Evolutionary conservation across 2,329 filamentous ascomycete species (phyloP).

Genomic region (Knufia fluminis): DNA sequence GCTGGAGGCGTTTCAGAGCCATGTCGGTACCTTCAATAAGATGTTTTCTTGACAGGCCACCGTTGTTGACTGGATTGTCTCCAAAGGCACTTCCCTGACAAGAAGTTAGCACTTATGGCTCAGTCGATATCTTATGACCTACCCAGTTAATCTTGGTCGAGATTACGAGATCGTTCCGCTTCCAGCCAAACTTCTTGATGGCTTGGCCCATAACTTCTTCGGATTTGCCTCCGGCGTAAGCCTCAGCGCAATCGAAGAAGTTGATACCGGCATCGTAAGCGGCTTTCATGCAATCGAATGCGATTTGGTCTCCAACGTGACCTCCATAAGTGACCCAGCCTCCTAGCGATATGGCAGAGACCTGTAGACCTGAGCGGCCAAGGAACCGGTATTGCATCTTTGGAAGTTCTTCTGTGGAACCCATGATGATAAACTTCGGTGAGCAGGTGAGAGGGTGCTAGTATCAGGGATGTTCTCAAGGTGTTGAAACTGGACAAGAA

Average conservation of each 20-base stretch:
- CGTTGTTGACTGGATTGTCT: constrained; percentile 56
- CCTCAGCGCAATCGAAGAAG: constrained; percentile 46
- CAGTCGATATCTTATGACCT: background rate
- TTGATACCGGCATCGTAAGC: constrained; percentile 51
- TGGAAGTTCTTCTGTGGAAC: constrained; percentile 31
- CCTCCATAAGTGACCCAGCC: constrained; percentile 61
- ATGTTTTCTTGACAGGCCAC: constrained; percentile 61
- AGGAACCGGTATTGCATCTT: constrained; percentile 64
- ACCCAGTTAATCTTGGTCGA: constrained; percentile 37
- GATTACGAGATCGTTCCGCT: constrained; percentile 47
- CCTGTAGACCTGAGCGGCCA: constrained; percentile 62
- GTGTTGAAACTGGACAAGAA: background rate
- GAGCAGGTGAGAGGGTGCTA: background rate
- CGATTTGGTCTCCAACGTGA: constrained; percentile 52
- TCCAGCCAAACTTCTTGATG: constrained; percentile 49
- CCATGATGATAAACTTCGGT: constrained; percentile 10
- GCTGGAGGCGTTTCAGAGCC: constrained; percentile 52
- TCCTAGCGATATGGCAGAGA: constrained; percentile 62
- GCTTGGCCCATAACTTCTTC: constrained; percentile 46
- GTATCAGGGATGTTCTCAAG: background rate
- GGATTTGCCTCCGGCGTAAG: constrained; percentile 43
- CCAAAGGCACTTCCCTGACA: constrained; percentile 46
- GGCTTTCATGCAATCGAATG: constrained; percentile 39
- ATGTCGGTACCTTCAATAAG: constrained; percentile 56
- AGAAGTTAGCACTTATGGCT: constrained; percentile 39